These are phyloP conservation scores for Starmerella tilneyi DNA, from an alignment of 805 yeast species.

Conservation along the genomic window DNA sequence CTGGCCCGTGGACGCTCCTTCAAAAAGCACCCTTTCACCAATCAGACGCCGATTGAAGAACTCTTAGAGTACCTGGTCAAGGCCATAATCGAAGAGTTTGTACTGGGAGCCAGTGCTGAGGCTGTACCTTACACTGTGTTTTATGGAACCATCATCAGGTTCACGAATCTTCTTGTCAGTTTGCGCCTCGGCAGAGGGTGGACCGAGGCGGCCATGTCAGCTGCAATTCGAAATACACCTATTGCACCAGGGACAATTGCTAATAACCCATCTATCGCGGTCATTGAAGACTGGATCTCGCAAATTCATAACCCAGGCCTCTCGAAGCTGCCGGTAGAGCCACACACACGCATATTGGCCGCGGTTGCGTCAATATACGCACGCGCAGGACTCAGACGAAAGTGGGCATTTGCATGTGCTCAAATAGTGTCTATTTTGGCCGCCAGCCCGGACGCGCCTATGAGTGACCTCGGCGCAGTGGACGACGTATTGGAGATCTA, in stretches of 20 bases:
- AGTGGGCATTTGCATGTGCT: constrained; percentile 58
- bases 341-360: constrained; percentile 55
- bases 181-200: constrained; percentile 37
- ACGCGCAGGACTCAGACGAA: constrained; percentile 51
- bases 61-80: constrained; percentile 17
- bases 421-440: constrained; percentile 39
- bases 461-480: constrained; percentile 20
- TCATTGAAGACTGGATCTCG: constrained; percentile 39
- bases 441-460: constrained; percentile 14
- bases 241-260: constrained; percentile 17
- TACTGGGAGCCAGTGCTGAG: constrained; percentile 42
- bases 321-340: constrained; percentile 37
- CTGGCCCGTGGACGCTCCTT: constrained; percentile 1
- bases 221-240: constrained; percentile 37
- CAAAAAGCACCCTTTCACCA: constrained; percentile 30
- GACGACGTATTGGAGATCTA: constrained; percentile 19
- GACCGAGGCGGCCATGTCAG: constrained; percentile 35
- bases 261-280: constrained; percentile 15
- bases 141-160: constrained; percentile 59
- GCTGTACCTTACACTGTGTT: constrained; percentile 73
- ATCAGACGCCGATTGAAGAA: constrained; percentile 17
- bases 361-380: constrained; percentile 56
- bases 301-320: constrained; percentile 40
- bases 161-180: constrained; percentile 47
- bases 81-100: constrained; percentile 28